Percentiles rank a stretch among this genome's conserved stretches.
phyloP scores from a whole-genome alignment of 257 asterid species.

The Cruciata laevipes region DNA sequence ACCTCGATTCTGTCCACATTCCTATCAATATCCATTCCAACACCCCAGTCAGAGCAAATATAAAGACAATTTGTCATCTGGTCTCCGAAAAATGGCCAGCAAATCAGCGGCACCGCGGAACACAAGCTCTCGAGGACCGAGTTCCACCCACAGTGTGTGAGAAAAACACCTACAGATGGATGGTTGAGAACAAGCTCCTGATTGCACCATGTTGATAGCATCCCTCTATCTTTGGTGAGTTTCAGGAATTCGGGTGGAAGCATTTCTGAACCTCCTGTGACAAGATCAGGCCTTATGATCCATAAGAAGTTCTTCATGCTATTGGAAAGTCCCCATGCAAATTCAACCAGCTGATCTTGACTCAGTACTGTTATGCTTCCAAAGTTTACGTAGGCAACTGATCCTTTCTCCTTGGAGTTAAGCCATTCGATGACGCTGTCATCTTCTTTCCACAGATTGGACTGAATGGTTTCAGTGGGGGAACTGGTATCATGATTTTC shows the following conservation, averaged over 20 bases:
- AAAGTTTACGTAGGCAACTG: slow-evolving; percentile 11
- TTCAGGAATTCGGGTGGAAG: slow-evolving; percentile 1
- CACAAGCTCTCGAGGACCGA: slow-evolving; percentile 15
- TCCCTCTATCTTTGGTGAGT: background rate
- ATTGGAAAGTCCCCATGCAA: slow-evolving; percentile 18
- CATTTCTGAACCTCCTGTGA: background rate
- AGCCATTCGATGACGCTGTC: slow-evolving; percentile 11
- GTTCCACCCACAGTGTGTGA: slow-evolving; percentile 21
- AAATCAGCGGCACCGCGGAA: slow-evolving; percentile 9
- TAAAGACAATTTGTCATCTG: slow-evolving; percentile 6
- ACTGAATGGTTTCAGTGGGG: background rate
- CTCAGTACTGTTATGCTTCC: slow-evolving; percentile 10
- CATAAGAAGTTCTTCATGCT: slow-evolving; percentile 12
- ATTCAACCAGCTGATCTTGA: slow-evolving; percentile 5
- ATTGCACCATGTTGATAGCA: slow-evolving; percentile 12
- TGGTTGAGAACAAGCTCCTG: slow-evolving; percentile 18
- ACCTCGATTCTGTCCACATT: slow-evolving; percentile 11
- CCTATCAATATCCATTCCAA: slow-evolving; percentile 11
- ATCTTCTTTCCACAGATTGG: slow-evolving; percentile 12
- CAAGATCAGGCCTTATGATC: slow-evolving; percentile 19
- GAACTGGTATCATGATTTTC: background rate
- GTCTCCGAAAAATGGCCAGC: slow-evolving; percentile 15
- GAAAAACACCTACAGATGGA: slow-evolving; percentile 12
- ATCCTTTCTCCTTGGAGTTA: slow-evolving; percentile 2
- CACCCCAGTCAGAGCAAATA: slow-evolving; percentile 13